Evolutionary conservation across 2,329 filamentous ascomycete species (phyloP).

Genomic region (Rhynchosporium graminicola): DNA sequence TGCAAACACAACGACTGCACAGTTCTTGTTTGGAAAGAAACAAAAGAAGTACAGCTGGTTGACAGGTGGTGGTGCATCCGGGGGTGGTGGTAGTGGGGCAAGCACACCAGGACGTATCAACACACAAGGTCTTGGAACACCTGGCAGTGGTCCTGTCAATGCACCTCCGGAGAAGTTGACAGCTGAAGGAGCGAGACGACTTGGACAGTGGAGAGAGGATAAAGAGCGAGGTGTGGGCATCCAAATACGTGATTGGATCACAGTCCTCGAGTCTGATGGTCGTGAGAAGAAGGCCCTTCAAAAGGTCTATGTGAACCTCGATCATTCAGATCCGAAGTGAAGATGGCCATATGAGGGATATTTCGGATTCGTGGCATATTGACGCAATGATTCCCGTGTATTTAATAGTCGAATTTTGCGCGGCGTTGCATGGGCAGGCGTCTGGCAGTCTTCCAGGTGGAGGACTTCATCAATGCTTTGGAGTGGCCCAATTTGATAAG

Average conservation of each 20-base stretch:
- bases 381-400: conserved; percentile 21
- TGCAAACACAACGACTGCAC: conserved; percentile 79
- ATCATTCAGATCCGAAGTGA: conserved; percentile 42
- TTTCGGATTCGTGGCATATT: conserved; percentile 14
- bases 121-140: conserved; percentile 43
- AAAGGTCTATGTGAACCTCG: conserved; percentile 38
- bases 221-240: conserved; percentile 75
- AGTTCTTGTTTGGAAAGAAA: conserved; percentile 66
- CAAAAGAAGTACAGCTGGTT: conserved; percentile 75
- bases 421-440: conserved; percentile 32
- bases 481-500: conserved; percentile 2
- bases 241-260: conserved; percentile 80
- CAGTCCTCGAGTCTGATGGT: conserved; percentile 77
- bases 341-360: conserved; percentile 38
- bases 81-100: conserved; percentile 49
- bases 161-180: conserved; percentile 48
- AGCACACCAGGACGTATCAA: conserved; percentile 48
- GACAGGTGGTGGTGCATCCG: conserved; percentile 51
- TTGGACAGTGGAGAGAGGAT: conserved; percentile 79
- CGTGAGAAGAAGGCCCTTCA: conserved; percentile 65
- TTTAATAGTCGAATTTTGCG: conserved; percentile 27
- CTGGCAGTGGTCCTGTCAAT: conserved; percentile 42
- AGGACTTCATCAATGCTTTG: conserved; percentile 11
- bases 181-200: conserved; percentile 59
- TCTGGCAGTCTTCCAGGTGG: conserved; percentile 17